A percentile compares a stretch with the other conserved stretches of the same genome.
Evolutionary conservation across 257 asterid species (phyloP).

Genomic region (Mentha longifolia): DNA sequence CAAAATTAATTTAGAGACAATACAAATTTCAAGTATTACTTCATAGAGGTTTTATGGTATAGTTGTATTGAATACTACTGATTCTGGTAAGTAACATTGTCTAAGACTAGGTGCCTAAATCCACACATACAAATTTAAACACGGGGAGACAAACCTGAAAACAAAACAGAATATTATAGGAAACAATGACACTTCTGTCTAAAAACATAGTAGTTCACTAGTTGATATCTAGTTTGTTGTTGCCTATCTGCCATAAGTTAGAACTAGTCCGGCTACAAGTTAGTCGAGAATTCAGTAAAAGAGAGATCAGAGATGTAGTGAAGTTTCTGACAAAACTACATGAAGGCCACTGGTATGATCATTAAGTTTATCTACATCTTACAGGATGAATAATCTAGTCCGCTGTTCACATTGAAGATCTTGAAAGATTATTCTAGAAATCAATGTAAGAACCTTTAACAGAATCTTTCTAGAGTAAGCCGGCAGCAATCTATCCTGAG

Average conservation of each 20-base stretch:
- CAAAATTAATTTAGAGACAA: neutral
- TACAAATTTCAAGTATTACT: neutral
- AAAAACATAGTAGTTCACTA: neutral
- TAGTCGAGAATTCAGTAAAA: neutral
- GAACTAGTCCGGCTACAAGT: neutral
- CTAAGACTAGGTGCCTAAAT: neutral
- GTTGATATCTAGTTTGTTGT: conserved; percentile 11
- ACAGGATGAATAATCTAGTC: too few relatives aligned
- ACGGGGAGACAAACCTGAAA: neutral
- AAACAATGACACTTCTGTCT: neutral
- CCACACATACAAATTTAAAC: neutral
- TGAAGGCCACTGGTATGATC: too few relatives aligned
- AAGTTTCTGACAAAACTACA: too few relatives aligned
- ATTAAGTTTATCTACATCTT: too few relatives aligned
- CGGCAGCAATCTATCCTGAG: neutral
- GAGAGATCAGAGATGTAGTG: too few relatives aligned
- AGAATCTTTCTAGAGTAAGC: too few relatives aligned
- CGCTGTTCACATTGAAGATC: too few relatives aligned
- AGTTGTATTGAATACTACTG: neutral
- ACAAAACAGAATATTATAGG: neutral
- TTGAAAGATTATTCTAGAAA: too few relatives aligned
- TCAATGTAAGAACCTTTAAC: too few relatives aligned
- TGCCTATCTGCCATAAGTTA: neutral
- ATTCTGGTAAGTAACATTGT: neutral
- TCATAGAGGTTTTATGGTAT: neutral